Evolutionary conservation across 306 rosid genomes (phyloP), one percentile per base, ranked within the genome.

Genomic region (Purshia tridentata): DNA sequence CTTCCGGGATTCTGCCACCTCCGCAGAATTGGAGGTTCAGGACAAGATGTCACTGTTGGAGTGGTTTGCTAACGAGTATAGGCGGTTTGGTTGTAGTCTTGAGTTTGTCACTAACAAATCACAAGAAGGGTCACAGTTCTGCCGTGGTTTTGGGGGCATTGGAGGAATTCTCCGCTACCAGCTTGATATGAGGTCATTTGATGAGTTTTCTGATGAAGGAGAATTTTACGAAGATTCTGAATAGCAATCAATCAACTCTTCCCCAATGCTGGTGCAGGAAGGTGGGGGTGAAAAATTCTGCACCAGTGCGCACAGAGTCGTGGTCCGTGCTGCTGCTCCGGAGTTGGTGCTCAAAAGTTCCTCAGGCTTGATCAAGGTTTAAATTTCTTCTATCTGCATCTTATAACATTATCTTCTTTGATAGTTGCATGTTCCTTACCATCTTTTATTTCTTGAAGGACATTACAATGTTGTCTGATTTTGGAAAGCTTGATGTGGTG

Each of bases 141-240:
- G 97, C 85, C 79, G 97, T 58, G 97, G 97, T 50, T 91, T 91
- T 66, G 97, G 97, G 69, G 97, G 97, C 39, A 91, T 91, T 72
- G 97, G 96, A 12, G 97, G 97, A 9, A 91, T 89, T 73, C 96
- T 91, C 75, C 96, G 97, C 45, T 91, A 91, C 90, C 97, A 91
- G 87, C 96, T 91, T 9, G 96, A 92, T 69, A 92, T 92, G 56
- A 80, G 97, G 80, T 84, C 96, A 5, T 83, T 89, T 1, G 93
- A 92, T 52, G 96, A 92, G 68, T 46, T 89, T 63, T 92, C 97
- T 69, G 92, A 84, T 1, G 84, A 84, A 65, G 92, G 81, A 20
- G 96, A 70, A 83, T 81, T 78, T 66, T 88, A 78, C 13, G 96
- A 80, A 14, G 96, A 90, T 69, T 78, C 86, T 50, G 93, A 90